Conservation (phyloP, 805 yeast species). For the Komagataella populi region DNA sequence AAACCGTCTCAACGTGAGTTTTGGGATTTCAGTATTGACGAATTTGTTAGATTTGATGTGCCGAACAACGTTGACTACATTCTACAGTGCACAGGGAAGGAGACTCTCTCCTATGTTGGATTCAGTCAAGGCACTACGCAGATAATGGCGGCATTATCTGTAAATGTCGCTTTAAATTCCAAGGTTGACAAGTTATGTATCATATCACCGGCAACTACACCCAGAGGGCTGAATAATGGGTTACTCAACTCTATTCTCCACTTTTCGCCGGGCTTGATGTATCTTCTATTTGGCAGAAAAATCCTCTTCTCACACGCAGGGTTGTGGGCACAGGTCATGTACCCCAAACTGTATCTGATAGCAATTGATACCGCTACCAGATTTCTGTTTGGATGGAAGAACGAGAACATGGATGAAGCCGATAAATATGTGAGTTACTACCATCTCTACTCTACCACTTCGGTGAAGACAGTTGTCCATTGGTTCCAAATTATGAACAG, state of each 20-base stretch:
- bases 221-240: slow-evolving; percentile 63
- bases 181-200: slow-evolving; percentile 54
- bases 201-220: slow-evolving; percentile 89
- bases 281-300: slow-evolving; percentile 58
- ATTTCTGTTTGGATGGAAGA: slow-evolving; percentile 68
- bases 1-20: slow-evolving; percentile 31
- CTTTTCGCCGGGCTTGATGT: slow-evolving; percentile 66
- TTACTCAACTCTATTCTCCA: slow-evolving; percentile 63
- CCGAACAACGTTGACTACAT: slow-evolving; percentile 75
- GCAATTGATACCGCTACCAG: slow-evolving; percentile 61
- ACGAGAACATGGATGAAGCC: slow-evolving; percentile 50
- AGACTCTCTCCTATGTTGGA: slow-evolving; percentile 57
- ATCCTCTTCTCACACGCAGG: slow-evolving; percentile 46
- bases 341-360: slow-evolving; percentile 61
- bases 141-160: slow-evolving; percentile 69
- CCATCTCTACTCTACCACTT: slow-evolving; percentile 82
- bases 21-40: slow-evolving; percentile 89
- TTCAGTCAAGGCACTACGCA: slow-evolving; percentile 94
- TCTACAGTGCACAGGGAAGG: slow-evolving; percentile 29
- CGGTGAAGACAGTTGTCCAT: slow-evolving; percentile 88
- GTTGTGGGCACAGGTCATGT: slow-evolving; percentile 68
- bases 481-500: slow-evolving; percentile 86
- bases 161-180: slow-evolving; percentile 48
- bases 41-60: slow-evolving; percentile 81
- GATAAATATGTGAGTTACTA: slow-evolving; percentile 76